These are phyloP conservation scores for Entomortierella chlamydospora DNA, from an alignment of 192 early-diverging fungal species.

Conservation along the genomic window DNA sequence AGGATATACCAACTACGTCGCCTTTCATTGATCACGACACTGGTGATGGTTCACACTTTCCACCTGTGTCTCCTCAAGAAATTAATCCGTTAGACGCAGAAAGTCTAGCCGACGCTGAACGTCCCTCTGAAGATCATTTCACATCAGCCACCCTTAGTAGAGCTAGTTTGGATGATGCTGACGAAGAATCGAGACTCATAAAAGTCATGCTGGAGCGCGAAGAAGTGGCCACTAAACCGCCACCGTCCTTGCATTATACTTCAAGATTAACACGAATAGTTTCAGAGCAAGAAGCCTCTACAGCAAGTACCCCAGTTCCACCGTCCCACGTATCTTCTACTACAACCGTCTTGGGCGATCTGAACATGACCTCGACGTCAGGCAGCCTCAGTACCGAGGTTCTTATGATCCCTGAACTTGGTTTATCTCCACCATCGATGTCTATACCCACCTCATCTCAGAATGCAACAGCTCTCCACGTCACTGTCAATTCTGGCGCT, in stretches of 20 bases:
- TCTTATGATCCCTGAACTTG: neutral
- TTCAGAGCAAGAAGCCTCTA: neutral
- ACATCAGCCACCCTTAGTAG: neutral
- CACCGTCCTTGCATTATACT: neutral
- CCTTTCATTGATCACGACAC: constrained; percentile 13
- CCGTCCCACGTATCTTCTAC: constrained; percentile 20
- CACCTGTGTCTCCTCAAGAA: neutral
- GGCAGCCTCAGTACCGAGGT: neutral
- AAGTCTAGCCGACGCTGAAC: neutral
- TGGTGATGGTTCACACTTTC: neutral
- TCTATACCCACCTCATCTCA: neutral
- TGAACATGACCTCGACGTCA: constrained; percentile 4
- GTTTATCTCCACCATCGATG: neutral
- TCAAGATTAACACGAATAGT: neutral
- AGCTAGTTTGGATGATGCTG: neutral
- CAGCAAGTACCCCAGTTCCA: neutral
- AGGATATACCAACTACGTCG: constrained; percentile 6
- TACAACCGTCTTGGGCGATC: constrained; percentile 3
- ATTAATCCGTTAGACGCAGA: neutral
- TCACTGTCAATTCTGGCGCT: neutral
- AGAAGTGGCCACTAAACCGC: constrained; percentile 12
- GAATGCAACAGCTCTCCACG: neutral
- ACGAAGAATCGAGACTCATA: constrained; percentile 26
- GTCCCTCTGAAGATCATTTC: neutral
- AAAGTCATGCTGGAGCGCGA: constrained; percentile 38